Evolutionary conservation across 192 early-diverging fungal species (phyloP).

Genomic region (Coemansia sp.): DNA sequence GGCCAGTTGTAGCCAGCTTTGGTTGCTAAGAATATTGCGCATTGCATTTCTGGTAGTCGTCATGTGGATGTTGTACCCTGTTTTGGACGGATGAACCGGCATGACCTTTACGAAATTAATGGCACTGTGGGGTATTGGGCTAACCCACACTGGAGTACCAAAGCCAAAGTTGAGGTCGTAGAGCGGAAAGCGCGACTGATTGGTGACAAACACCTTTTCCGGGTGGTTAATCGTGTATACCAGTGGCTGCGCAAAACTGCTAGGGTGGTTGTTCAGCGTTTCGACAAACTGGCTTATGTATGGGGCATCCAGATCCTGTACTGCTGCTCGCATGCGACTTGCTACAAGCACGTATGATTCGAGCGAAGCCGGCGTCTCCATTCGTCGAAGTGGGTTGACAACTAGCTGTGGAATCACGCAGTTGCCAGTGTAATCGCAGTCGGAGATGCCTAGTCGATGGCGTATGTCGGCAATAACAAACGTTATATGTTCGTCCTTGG

Average conservation of each 20-base stretch:
- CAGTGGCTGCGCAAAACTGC: slow-evolving; percentile 5
- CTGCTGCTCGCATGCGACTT: neutral
- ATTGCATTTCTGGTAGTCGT: neutral
- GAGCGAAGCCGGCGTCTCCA: neutral
- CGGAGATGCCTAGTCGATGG: neutral
- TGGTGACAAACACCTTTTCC: slow-evolving; percentile 11
- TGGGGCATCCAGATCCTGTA: neutral
- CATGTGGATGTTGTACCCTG: slow-evolving; percentile 16
- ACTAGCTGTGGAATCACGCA: neutral
- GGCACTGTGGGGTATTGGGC: slow-evolving; percentile 6
- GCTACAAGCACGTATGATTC: neutral
- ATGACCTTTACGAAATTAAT: neutral
- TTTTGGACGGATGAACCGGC: neutral
- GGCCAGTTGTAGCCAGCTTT: slow-evolving; percentile 1
- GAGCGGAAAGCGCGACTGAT: slow-evolving; percentile 19
- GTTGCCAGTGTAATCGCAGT: neutral
- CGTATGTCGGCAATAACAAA: neutral
- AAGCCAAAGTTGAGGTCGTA: slow-evolving; percentile 29
- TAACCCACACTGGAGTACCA: slow-evolving; percentile 14
- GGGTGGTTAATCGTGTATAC: slow-evolving; percentile 7
- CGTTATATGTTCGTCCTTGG: neutral
- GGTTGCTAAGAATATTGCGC: neutral
- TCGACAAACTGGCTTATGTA: slow-evolving; percentile 1
- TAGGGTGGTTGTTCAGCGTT: neutral
- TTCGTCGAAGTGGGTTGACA: neutral